These are phyloP conservation scores for Exutisphaerella laricina DNA, from an alignment of 2,329 filamentous ascomycete genomes.

Conservation along the genomic window DNA sequence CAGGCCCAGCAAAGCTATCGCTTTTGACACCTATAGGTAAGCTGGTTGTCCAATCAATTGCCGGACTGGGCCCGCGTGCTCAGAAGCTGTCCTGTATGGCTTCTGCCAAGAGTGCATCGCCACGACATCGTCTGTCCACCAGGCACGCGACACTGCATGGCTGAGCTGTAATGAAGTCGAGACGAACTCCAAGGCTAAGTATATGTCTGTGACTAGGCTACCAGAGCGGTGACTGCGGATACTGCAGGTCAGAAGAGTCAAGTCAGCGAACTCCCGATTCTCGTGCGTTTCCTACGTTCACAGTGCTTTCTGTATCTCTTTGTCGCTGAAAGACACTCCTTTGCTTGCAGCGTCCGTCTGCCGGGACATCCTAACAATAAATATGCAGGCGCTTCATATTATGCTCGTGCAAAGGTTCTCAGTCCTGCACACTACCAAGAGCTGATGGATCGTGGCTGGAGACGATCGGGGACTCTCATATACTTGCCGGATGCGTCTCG, in stretches of 20 bases:
- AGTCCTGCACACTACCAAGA: constrained; percentile 63
- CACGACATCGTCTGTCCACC: background rate
- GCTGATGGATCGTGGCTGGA: constrained; percentile 71
- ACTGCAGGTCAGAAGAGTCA: constrained; percentile 45
- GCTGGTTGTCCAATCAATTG: constrained; percentile 21
- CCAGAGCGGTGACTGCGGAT: constrained; percentile 45
- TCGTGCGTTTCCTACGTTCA: constrained; percentile 43
- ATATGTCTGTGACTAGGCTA: constrained; percentile 37
- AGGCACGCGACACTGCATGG: constrained; percentile 2
- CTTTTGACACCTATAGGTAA: constrained; percentile 32
- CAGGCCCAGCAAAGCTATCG: constrained; percentile 20
- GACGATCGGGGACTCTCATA: constrained; percentile 58
- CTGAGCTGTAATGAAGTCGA: background rate
- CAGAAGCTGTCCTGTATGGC: constrained; percentile 1
- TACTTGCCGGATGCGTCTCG: constrained; percentile 73
- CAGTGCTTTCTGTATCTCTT: background rate
- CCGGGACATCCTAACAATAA: constrained; percentile 3
- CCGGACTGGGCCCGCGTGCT: constrained; percentile 20
- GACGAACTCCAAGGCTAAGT: constrained; percentile 20
- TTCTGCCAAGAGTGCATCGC: background rate
- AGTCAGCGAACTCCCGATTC: constrained; percentile 45
- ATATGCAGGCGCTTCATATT: constrained; percentile 65
- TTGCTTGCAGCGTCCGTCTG: background rate
- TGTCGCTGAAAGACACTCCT: too few species aligned
- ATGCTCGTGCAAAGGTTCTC: constrained; percentile 57